These are phyloP conservation scores for Sistotremastrum niveocremeum DNA, from an alignment of 768 basidiomycete species.

Conservation along the genomic window DNA sequence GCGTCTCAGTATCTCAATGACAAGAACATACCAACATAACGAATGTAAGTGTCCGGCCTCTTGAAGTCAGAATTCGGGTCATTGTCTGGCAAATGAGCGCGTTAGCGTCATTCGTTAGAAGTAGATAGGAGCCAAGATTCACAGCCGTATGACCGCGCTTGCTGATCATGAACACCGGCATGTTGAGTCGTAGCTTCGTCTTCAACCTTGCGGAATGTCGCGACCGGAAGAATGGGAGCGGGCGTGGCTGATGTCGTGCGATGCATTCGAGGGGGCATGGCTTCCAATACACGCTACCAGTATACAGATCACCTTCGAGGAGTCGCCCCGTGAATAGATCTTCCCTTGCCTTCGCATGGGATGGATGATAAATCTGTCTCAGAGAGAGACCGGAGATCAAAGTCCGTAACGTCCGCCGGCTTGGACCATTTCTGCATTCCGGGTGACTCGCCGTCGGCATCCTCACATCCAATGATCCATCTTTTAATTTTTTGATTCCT, in stretches of 20 bases:
- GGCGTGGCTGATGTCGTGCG: conserved; percentile 16
- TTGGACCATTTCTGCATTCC: no score
- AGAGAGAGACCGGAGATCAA: no score
- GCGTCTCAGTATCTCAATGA: not conserved
- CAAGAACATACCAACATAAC: conserved; percentile 60
- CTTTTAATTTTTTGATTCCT: no score
- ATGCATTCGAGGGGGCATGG: no score
- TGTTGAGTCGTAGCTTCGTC: conserved; percentile 49
- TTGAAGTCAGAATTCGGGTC: conserved; percentile 53
- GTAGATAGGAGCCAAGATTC: conserved; percentile 16
- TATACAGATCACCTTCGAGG: no score
- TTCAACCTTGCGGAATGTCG: conserved; percentile 51
- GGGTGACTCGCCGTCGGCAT: no score
- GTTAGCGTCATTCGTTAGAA: conserved; percentile 1
- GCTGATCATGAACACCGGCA: conserved; percentile 47
- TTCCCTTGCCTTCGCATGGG: no score
- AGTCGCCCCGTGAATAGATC: no score
- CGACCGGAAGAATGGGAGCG: conserved; percentile 37
- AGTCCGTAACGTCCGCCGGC: no score
- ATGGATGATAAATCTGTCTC: no score
- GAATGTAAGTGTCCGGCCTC: conserved; percentile 77
- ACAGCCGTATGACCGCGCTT: conserved; percentile 66
- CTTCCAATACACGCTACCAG: no score
- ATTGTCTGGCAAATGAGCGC: conserved; percentile 34
- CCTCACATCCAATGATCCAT: no score